Percentiles rank a stretch among this genome's conserved stretches.
Evolutionary conservation across 2,329 filamentous ascomycete species (phyloP).

Genomic region (Sporothrix inflata): DNA sequence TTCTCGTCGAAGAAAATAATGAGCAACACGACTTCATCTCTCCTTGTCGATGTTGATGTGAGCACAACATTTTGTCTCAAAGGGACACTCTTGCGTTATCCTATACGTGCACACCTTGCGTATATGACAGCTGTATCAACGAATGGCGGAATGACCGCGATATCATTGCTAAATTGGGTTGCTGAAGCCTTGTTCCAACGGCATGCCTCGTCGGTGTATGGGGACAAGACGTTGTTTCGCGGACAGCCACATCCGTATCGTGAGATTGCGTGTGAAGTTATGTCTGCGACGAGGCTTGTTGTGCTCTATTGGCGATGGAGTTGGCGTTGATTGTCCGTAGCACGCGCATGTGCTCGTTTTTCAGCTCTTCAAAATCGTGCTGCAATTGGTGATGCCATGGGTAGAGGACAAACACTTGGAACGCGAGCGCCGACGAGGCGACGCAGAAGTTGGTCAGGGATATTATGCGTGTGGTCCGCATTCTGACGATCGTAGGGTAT

Average conservation of each 20-base stretch:
- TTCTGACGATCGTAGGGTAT: conserved; percentile 25
- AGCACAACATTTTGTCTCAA: no score
- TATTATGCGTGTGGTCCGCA: conserved; percentile 49
- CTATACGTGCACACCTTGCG: no score
- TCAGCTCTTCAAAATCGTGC: conserved; percentile 61
- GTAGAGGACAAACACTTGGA: conserved; percentile 71
- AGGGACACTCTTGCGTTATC: no score
- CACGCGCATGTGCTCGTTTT: conserved; percentile 58
- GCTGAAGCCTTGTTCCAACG: no score
- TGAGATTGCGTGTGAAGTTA: no score
- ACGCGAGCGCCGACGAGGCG: conserved; percentile 65
- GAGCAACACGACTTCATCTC: background rate
- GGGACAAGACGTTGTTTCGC: background rate
- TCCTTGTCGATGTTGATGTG: no score
- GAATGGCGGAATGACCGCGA: no score
- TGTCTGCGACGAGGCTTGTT: background rate
- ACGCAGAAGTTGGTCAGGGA: conserved; percentile 69
- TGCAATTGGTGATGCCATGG: conserved; percentile 71
- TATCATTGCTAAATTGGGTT: no score
- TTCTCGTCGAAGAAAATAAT: background rate
- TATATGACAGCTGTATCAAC: no score
- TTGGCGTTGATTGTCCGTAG: conserved; percentile 35
- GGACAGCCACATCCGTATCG: background rate
- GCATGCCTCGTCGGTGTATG: no score
- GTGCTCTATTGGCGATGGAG: background rate